These are phyloP conservation scores for Chlamydomonas sp. DNA, from an alignment of 139 green algal species.

Conservation along the genomic window DNA sequence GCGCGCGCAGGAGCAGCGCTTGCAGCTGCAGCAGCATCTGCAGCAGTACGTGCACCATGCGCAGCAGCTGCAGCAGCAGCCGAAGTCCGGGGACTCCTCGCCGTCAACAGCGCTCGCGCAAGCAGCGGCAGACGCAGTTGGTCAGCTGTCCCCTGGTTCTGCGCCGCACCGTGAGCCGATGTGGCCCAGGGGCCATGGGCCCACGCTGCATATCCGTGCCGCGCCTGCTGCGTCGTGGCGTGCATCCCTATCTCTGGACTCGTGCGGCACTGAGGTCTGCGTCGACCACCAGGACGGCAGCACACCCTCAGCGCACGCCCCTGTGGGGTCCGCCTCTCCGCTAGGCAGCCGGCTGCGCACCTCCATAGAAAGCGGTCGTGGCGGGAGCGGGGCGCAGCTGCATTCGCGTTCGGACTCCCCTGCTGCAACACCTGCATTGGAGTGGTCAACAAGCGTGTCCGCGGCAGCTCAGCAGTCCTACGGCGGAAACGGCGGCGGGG, in stretches of 20 bases:
- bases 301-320: no score
- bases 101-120: neutral
- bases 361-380: no score
- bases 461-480: neutral
- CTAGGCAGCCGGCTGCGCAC: no score
- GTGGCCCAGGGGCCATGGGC: no score
- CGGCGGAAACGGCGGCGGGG: neutral
- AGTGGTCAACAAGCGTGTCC: neutral
- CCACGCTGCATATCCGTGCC: no score
- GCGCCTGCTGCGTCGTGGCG: no score
- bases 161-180: no score
- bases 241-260: no score
- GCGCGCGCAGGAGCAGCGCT: neutral
- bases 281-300: no score
- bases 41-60: neutral
- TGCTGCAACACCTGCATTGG: neutral
- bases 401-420: neutral
- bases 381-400: neutral
- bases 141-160: no score
- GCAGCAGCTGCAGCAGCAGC: neutral
- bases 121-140: neutral
- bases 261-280: no score
- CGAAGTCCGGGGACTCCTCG: neutral
- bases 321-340: no score
- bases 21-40: slow-evolving; percentile 13